A percentile compares a stretch with the other conserved stretches of the same genome.
Evolutionary conservation across 805 yeast genomes (phyloP).

Genomic region (Kazachstania taianensis): DNA sequence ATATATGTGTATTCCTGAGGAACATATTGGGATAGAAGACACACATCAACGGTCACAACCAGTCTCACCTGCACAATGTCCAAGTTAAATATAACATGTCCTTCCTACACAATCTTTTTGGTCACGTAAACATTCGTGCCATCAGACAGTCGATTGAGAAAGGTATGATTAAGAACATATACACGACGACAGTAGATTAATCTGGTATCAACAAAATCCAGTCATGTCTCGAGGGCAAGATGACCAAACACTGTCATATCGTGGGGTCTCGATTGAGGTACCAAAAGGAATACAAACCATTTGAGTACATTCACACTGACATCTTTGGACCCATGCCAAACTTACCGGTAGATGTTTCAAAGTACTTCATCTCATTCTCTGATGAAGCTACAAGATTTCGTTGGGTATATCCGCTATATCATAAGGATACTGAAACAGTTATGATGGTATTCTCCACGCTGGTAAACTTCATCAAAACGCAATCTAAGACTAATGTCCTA

Average conservation of each 20-base stretch:
- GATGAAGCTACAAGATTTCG: constrained; percentile 8
- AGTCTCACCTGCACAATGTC: too few relatives aligned
- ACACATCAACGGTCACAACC: background rate
- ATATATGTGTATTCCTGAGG: background rate
- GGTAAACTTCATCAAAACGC: constrained; percentile 1
- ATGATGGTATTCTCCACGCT: background rate
- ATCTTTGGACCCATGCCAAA: background rate
- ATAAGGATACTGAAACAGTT: constrained; percentile 1
- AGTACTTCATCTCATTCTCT: constrained; percentile 8
- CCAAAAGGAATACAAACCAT: background rate
- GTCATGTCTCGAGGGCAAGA: background rate
- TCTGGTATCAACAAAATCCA: background rate
- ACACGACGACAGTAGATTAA: background rate
- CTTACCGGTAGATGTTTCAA: background rate
- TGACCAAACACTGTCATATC: background rate
- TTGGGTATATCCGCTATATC: constrained; percentile 6
- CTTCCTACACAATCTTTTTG: background rate
- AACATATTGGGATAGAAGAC: too few relatives aligned
- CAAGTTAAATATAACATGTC: background rate
- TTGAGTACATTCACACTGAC: background rate
- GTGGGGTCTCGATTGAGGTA: background rate
- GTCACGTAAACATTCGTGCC: background rate
- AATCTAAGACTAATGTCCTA: constrained; percentile 2
- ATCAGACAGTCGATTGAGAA: background rate
- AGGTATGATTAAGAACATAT: background rate